Evolutionary conservation across 2,329 filamentous ascomycete genomes (phyloP).

Genomic region (Cladophialophora bantiana): DNA sequence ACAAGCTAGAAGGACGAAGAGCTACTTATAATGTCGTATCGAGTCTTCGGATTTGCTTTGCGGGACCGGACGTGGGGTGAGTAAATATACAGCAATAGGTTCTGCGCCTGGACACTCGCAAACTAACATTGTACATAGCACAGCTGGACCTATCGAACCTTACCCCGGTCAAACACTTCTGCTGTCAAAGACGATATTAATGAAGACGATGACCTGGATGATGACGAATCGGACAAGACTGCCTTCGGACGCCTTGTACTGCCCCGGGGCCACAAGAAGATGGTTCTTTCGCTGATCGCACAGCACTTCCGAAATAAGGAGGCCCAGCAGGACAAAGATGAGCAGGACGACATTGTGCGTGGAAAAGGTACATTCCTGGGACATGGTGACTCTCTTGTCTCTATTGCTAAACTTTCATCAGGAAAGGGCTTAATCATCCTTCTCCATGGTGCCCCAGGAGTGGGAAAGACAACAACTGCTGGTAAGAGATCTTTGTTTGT

Average conservation of each 20-base stretch:
- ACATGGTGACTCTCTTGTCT: neutral
- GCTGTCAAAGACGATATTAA: too few relatives aligned
- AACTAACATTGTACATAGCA: too few relatives aligned
- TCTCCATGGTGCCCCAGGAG: neutral
- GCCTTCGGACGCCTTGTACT: too few relatives aligned
- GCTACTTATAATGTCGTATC: neutral
- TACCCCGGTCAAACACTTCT: too few relatives aligned
- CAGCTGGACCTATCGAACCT: too few relatives aligned
- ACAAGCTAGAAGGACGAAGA: neutral
- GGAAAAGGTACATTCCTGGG: neutral
- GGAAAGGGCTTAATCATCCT: conserved; percentile 3
- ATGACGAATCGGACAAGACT: too few relatives aligned
- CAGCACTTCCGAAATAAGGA: neutral
- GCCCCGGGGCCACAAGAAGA: too few relatives aligned
- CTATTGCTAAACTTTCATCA: neutral
- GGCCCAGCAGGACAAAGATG: neutral
- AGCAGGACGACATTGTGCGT: neutral
- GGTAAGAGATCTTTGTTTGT: neutral
- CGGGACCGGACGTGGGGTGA: neutral
- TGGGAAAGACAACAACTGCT: neutral
- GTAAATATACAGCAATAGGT: neutral
- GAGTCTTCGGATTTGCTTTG: neutral
- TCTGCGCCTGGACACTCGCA: neutral
- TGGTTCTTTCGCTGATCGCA: too few relatives aligned
- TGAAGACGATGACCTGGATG: too few relatives aligned